Conservation (phyloP, 371 early-diverging fungal genomes). For the Amoeboaphelidium protococcarum region DNA sequence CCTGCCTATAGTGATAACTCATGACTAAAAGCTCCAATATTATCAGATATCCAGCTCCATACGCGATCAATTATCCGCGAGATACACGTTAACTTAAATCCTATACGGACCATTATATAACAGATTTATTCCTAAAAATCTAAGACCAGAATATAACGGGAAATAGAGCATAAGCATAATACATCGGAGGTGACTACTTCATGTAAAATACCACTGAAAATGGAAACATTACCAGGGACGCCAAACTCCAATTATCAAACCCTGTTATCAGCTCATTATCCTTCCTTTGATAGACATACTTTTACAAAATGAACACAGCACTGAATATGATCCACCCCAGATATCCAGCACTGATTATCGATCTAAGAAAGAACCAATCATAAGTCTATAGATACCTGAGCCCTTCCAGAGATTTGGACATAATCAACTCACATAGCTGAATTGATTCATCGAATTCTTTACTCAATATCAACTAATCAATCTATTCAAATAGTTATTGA, state of each 20-base stretch:
- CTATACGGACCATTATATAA: conserved; percentile 10
- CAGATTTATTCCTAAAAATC: conserved; percentile 18
- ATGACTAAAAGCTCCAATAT: conserved; percentile 5
- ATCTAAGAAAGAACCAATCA: conserved; percentile 72
- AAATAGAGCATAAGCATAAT: conserved; percentile 59
- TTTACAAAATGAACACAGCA: background rate
- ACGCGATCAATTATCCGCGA: background rate
- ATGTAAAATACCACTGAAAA: conserved; percentile 23
- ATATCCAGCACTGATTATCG: conserved; percentile 62
- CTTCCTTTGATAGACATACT: background rate
- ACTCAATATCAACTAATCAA: conserved; percentile 26
- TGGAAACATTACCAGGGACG: conserved; percentile 12
- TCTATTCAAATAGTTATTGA: no score
- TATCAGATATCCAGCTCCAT: background rate
- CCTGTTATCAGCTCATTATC: background rate
- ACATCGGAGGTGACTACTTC: conserved; percentile 47
- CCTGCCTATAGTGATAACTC: conserved; percentile 3
- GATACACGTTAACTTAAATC: background rate
- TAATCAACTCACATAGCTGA: no score
- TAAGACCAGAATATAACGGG: conserved; percentile 63
- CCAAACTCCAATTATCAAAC: conserved; percentile 3
- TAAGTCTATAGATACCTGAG: conserved; percentile 46
- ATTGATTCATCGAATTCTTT: no score
- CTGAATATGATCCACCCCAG: conserved; percentile 66
- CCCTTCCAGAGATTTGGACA: no score